A percentile compares a stretch with the other conserved stretches of the same genome.
Evolutionary conservation across 768 basidiomycete genomes (phyloP).

Genomic region (Rhizopogon rudus): DNA sequence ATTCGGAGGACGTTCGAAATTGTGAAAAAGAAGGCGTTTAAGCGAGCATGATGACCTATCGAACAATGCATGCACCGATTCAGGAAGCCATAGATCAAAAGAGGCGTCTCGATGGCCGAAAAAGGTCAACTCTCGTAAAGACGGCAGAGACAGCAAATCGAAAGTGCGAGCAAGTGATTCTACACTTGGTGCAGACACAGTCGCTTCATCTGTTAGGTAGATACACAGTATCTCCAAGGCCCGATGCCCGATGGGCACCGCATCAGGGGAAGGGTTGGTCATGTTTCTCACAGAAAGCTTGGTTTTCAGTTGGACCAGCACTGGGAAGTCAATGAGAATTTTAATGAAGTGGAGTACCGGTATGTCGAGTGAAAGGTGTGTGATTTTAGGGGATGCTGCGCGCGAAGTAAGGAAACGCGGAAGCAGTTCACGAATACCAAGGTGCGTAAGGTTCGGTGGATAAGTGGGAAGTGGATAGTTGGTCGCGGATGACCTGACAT

Average conservation of each 20-base stretch:
- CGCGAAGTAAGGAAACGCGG: constrained; percentile 10
- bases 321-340: constrained; percentile 14
- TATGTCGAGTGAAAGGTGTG: constrained; percentile 18
- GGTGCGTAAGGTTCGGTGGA: constrained; percentile 12
- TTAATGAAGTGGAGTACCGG: constrained; percentile 3
- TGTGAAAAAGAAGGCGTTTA: not conserved
- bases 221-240: constrained; percentile 8
- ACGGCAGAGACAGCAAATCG: constrained; percentile 16
- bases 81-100: constrained; percentile 9
- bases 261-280: constrained; percentile 1
- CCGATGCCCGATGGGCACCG: constrained; percentile 2
- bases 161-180: constrained; percentile 13
- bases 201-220: constrained; percentile 12
- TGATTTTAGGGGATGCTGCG: constrained; percentile 11
- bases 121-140: constrained; percentile 12
- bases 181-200: constrained; percentile 12
- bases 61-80: not conserved
- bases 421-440: constrained; percentile 10
- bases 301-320: constrained; percentile 13
- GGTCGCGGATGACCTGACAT: not conserved
- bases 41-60: not conserved
- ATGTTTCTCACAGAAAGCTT: constrained; percentile 9
- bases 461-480: not conserved
- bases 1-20: not conserved
- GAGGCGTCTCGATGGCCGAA: not conserved